A percentile compares a stretch with the other conserved stretches of the same genome.
Evolutionary conservation across 2,329 filamentous ascomycete genomes (phyloP).

Genomic region (Penicillium sp.): DNA sequence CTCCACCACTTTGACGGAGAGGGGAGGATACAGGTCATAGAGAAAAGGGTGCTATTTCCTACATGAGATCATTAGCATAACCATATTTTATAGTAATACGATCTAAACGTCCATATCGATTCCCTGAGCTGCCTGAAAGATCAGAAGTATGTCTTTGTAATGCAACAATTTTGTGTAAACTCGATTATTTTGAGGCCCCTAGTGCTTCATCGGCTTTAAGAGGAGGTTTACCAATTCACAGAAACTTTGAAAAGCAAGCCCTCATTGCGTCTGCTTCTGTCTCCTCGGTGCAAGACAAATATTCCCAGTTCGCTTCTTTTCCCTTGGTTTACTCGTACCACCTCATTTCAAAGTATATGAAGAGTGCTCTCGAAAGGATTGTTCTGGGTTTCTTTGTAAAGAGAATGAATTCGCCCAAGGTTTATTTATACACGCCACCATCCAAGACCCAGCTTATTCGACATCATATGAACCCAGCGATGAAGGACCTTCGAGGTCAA

Average conservation of each 20-base stretch:
- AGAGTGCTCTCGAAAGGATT: not conserved
- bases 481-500: not conserved
- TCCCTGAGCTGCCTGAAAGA: not conserved
- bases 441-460: not conserved
- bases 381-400: not conserved
- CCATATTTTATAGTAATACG: not conserved
- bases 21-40: not conserved
- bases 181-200: not conserved
- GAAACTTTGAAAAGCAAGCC: not conserved
- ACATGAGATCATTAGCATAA: not conserved
- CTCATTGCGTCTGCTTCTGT: too few species aligned
- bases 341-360: not conserved
- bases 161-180: not conserved
- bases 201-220: too few species aligned
- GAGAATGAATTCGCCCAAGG: not conserved
- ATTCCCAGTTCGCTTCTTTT: not conserved
- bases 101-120: not conserved
- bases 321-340: not conserved
- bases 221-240: not conserved
- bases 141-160: not conserved
- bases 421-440: not conserved
- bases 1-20: not conserved
- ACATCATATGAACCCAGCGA: not conserved
- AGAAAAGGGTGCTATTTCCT: not conserved
- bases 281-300: too few species aligned